phyloP scores from a whole-genome alignment of 169 alveolate genomes.

The Eimeria falciformis region DNA sequence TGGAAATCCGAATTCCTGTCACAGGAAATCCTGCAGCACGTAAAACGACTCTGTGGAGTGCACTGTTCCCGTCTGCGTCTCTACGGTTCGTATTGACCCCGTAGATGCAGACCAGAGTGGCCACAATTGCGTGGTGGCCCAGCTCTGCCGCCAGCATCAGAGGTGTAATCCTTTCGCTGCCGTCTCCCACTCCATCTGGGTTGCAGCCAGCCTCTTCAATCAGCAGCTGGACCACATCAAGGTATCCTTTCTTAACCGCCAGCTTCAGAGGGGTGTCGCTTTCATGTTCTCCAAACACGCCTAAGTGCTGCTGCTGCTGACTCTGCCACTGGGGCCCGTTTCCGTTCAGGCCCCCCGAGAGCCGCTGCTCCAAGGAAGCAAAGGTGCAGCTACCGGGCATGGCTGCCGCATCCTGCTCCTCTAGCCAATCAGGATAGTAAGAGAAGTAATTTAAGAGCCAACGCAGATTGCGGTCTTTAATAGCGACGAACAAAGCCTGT shows the following conservation, averaged over 20 bases:
- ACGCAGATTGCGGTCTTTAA: slow-evolving; percentile 45
- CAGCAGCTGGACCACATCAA: slow-evolving; percentile 81
- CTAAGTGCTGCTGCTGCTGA: slow-evolving; percentile 49
- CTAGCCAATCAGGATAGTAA: slow-evolving; percentile 44
- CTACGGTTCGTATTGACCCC: slow-evolving; percentile 87
- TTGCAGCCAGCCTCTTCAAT: slow-evolving; percentile 82
- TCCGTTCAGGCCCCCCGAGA: not conserved
- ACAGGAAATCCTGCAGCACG: slow-evolving; percentile 21
- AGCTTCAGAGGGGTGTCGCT: slow-evolving; percentile 85
- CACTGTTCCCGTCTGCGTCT: slow-evolving; percentile 88
- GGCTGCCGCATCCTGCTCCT: slow-evolving; percentile 63
- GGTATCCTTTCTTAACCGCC: slow-evolving; percentile 85
- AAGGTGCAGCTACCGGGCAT: slow-evolving; percentile 65
- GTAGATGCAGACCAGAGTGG: slow-evolving; percentile 83
- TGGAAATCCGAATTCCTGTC: not conserved
- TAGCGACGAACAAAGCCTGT: slow-evolving; percentile 38
- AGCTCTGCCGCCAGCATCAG: slow-evolving; percentile 91
- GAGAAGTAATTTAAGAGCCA: slow-evolving; percentile 15
- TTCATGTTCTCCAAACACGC: slow-evolving; percentile 29
- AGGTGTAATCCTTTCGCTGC: slow-evolving; percentile 83
- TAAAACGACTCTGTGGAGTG: slow-evolving; percentile 84
- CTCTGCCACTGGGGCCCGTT: slow-evolving; percentile 41
- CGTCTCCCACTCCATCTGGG: slow-evolving; percentile 81
- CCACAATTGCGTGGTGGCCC: slow-evolving; percentile 86
- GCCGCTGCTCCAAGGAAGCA: slow-evolving; percentile 62